phyloP scores from a whole-genome alignment of 169 alveolate genomes.

The Cryptosporidium bovis region DNA sequence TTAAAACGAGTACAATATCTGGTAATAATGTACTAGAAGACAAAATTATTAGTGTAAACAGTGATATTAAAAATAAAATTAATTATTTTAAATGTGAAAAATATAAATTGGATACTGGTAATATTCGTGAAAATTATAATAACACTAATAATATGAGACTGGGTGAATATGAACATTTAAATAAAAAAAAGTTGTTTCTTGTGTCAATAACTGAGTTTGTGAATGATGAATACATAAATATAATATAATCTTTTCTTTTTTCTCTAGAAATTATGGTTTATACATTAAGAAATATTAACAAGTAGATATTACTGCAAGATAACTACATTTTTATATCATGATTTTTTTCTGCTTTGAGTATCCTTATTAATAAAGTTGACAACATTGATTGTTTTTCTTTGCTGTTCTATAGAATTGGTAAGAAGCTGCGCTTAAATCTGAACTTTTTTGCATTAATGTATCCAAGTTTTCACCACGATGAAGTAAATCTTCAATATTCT shows the following conservation, averaged over 20 bases:
- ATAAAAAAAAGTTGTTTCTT: too few species aligned
- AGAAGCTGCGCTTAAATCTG: constrained; percentile 87
- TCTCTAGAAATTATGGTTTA: background rate
- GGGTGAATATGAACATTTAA: too few species aligned
- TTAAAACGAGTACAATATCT: constrained; percentile 40
- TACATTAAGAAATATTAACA: background rate
- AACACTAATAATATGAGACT: too few species aligned
- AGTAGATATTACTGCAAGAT: background rate
- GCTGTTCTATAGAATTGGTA: constrained; percentile 91
- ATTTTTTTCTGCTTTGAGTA: background rate
- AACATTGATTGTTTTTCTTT: constrained; percentile 91
- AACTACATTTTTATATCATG: background rate
- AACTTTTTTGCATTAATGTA: constrained; percentile 90
- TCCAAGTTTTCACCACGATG: constrained; percentile 95
- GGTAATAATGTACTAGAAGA: constrained; percentile 36
- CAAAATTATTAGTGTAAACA: background rate
- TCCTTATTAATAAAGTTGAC: constrained; percentile 81
- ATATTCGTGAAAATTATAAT: too few species aligned
- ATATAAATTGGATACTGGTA: background rate
- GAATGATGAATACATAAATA: background rate
- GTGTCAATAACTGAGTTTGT: background rate
- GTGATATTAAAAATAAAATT: background rate
- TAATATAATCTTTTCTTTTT: background rate
- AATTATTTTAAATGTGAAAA: background rate
- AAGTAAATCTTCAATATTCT: constrained; percentile 84